Conservation (phyloP, 2,329 filamentous ascomycete genomes). For the Calonectria ilicicola region DNA sequence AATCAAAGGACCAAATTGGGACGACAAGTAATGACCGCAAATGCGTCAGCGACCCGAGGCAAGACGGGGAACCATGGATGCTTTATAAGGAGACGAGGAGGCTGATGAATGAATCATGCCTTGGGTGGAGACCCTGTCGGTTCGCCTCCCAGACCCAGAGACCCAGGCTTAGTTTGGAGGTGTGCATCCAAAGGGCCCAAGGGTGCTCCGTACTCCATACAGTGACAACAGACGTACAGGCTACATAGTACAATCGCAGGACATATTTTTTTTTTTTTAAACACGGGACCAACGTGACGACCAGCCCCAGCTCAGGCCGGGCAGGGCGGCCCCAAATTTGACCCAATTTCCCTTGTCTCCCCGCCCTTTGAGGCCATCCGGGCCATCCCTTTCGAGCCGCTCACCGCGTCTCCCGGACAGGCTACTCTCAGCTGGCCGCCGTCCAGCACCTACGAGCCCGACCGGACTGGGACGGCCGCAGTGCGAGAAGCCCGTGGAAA, state of each 20-base stretch:
- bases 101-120: slow-evolving; percentile 47
- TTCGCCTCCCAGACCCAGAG: slow-evolving; percentile 39
- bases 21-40: slow-evolving; percentile 31
- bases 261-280: slow-evolving; percentile 8
- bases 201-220: slow-evolving; percentile 2
- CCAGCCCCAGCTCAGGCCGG: slow-evolving; percentile 17
- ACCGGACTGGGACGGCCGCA: slow-evolving; percentile 8
- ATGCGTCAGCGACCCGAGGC: slow-evolving; percentile 23
- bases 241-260: slow-evolving; percentile 2
- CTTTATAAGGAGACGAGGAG: slow-evolving; percentile 44
- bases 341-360: slow-evolving; percentile 26
- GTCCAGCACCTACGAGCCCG: slow-evolving; percentile 16
- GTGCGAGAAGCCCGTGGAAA: slow-evolving; percentile 37
- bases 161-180: slow-evolving; percentile 10
- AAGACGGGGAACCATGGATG: slow-evolving; percentile 26
- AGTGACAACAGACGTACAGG: slow-evolving; percentile 3
- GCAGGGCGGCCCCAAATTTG: slow-evolving; percentile 25
- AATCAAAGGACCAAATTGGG: slow-evolving; percentile 31
- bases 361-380: slow-evolving; percentile 5
- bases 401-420: slow-evolving; percentile 23
- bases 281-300: slow-evolving; percentile 22
- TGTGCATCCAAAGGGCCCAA: slow-evolving; percentile 10
- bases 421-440: slow-evolving; percentile 7
- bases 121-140: slow-evolving; percentile 41
- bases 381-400: slow-evolving; percentile 21